These are phyloP conservation scores for Rehmannia glutinosa DNA, from an alignment of 257 asterid species.

Conservation along the genomic window DNA sequence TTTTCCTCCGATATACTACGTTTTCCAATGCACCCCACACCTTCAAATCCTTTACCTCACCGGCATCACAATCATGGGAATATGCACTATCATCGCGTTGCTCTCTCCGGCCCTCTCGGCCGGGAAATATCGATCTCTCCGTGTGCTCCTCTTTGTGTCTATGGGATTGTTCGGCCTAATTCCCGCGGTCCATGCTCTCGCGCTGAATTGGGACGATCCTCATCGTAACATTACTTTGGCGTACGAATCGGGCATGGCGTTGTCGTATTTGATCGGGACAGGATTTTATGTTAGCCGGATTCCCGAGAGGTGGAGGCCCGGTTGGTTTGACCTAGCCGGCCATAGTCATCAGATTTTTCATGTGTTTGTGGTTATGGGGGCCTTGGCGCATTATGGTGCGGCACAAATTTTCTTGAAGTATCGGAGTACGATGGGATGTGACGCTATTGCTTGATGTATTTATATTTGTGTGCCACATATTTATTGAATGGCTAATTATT, in stretches of 20 bases:
- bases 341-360: conserved; percentile 97
- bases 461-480: not conserved
- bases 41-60: conserved; percentile 77
- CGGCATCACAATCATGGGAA: conserved; percentile 68
- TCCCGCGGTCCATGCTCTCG: conserved; percentile 68
- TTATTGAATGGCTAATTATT: not conserved
- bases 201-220: conserved; percentile 71
- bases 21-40: conserved; percentile 75
- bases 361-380: conserved; percentile 82
- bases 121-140: conserved; percentile 54
- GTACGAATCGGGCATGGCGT: conserved; percentile 73
- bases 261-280: conserved; percentile 68
- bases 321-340: conserved; percentile 87
- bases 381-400: conserved; percentile 93
- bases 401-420: conserved; percentile 62
- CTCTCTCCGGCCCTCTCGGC: conserved; percentile 68
- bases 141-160: conserved; percentile 65
- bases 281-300: conserved; percentile 57
- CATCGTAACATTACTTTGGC: conserved; percentile 49
- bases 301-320: conserved; percentile 92
- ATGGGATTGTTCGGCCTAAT: conserved; percentile 85
- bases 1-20: conserved; percentile 94
- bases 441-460: conserved; percentile 8
- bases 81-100: conserved; percentile 53
- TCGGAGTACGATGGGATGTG: conserved; percentile 51